phyloP scores from a whole-genome alignment of 163 green algal genomes.

The Chloroidium sp. region DNA sequence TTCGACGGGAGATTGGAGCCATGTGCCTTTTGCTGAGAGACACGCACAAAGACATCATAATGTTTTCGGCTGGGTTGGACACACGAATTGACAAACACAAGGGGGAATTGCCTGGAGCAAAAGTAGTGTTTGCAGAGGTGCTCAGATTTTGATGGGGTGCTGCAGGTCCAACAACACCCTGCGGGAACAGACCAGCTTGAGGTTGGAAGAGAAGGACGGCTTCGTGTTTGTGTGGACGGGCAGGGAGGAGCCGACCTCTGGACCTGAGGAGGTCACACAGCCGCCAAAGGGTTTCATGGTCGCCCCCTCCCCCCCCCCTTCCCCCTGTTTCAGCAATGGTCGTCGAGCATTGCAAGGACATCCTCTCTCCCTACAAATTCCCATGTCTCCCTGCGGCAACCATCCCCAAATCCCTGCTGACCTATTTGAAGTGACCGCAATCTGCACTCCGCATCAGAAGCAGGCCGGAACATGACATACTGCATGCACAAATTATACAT shows the following conservation, averaged over 20 bases:
- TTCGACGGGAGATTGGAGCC: background rate
- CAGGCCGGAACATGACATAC: no score
- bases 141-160: constrained; percentile 35
- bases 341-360: no score
- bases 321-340: no score
- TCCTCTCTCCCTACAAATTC: no score
- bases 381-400: no score
- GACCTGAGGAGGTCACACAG: constrained; percentile 13
- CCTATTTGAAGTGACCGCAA: no score
- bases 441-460: no score
- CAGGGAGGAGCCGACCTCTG: constrained; percentile 19
- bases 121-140: no score
- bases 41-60: background rate
- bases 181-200: constrained; percentile 41
- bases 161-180: constrained; percentile 91
- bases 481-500: no score
- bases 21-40: background rate
- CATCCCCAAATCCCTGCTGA: no score
- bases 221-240: constrained; percentile 94
- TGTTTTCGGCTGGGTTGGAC: constrained; percentile 65
- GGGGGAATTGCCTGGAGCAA: no score
- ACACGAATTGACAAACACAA: constrained; percentile 39
- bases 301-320: constrained; percentile 36
- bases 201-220: constrained; percentile 76
- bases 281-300: constrained; percentile 61